Conservation (phyloP, 2,329 filamentous ascomycete genomes). For the Tolypocladium nubicola region DNA sequence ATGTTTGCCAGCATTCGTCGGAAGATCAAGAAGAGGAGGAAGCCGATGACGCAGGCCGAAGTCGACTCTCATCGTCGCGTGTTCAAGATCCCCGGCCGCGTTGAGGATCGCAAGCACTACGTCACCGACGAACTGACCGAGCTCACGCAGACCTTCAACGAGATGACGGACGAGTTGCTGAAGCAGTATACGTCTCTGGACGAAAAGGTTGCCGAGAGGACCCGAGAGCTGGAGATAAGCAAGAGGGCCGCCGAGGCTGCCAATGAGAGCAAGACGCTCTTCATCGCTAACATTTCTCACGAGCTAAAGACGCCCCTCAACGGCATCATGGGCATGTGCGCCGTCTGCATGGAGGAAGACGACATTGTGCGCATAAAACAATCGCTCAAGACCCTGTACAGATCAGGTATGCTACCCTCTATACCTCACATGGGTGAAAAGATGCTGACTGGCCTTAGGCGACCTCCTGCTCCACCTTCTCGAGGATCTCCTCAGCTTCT, state of each 20-base stretch:
- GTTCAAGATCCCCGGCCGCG: slow-evolving; percentile 80
- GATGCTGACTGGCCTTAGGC: slow-evolving; percentile 12
- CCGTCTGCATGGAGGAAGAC: slow-evolving; percentile 86
- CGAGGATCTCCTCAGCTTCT: slow-evolving; percentile 84
- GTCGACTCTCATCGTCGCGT: slow-evolving; percentile 34
- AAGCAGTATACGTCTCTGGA: slow-evolving; percentile 80
- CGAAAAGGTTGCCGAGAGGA: slow-evolving; percentile 73
- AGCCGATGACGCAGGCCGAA: slow-evolving; percentile 12
- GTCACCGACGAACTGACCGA: slow-evolving; percentile 81
- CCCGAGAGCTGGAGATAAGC: slow-evolving; percentile 74
- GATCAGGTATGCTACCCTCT: slow-evolving; percentile 14
- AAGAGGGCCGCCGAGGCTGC: slow-evolving; percentile 91
- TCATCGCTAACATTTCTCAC: slow-evolving; percentile 87
- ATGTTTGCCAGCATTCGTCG: slow-evolving; percentile 26
- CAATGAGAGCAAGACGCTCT: slow-evolving; percentile 93
- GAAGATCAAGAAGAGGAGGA: slow-evolving; percentile 22
- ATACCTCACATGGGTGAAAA: not conserved
- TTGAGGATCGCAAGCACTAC: slow-evolving; percentile 62
- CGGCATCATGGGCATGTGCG: slow-evolving; percentile 89
- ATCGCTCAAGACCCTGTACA: slow-evolving; percentile 80
- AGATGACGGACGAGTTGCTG: slow-evolving; percentile 84
- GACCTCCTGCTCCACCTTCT: slow-evolving; percentile 78
- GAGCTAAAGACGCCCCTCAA: slow-evolving; percentile 92
- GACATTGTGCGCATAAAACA: slow-evolving; percentile 69
- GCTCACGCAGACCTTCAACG: slow-evolving; percentile 76